These are phyloP conservation scores for Durotheca rogersii DNA, from an alignment of 495 filamentous ascomycete genomes.

Conservation along the genomic window DNA sequence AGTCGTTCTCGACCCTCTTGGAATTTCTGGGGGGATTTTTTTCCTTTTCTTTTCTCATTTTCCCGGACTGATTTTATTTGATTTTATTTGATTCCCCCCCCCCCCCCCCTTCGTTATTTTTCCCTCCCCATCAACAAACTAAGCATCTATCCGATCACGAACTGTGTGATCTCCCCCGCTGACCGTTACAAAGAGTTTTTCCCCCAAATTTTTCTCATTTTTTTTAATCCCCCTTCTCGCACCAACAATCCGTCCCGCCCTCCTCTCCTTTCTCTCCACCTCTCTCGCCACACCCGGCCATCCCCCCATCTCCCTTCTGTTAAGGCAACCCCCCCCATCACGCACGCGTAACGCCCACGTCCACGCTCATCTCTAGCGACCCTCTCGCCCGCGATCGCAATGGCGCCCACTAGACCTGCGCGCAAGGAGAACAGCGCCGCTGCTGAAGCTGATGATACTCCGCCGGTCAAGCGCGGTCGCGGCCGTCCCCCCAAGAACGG, in stretches of 20 bases:
- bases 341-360: background rate
- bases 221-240: constrained; percentile 4
- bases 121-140: background rate
- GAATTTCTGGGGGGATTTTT: no score
- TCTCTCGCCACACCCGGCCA: constrained; percentile 1
- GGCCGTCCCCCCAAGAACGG: constrained; percentile 47
- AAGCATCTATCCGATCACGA: background rate
- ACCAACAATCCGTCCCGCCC: no score
- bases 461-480: constrained; percentile 45
- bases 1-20: no score
- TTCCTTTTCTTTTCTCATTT: background rate
- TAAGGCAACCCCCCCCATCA: constrained; percentile 18
- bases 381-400: constrained; percentile 7
- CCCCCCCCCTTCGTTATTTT: background rate
- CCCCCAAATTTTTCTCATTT: background rate
- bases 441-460: constrained; percentile 16
- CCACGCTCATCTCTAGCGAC: constrained; percentile 1
- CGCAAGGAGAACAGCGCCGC: constrained; percentile 33
- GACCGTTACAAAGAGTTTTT: background rate
- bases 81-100: no score
- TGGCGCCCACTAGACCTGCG: constrained; percentile 31
- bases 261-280: constrained; percentile 1
- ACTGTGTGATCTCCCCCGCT: background rate
- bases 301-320: background rate
- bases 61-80: no score